Base-by-base conservation (phyloP, 768 basidiomycete genomes). In the Phaeotremella fagi region DNA sequence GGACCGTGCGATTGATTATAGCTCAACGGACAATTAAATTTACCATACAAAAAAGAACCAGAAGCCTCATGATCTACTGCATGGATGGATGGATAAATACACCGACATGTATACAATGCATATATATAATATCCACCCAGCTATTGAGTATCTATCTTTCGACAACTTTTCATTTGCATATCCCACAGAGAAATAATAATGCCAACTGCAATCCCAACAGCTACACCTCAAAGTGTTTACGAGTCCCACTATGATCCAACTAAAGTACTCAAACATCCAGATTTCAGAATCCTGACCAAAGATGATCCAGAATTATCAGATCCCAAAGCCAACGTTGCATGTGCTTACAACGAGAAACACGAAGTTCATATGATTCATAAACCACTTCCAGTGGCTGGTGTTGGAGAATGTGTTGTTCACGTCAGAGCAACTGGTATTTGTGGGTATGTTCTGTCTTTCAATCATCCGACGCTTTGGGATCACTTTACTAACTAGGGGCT, bases 341-440 rank as follows among this genome's bases (percentile, higher is more conserved):
- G 68, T 56, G 66, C 68, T 24, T 75, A 75, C 52, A 72, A 75
- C 45, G 59, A 55, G 20, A 51, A 60, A 24, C 67, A 76, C 45
- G 66, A 75, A 57, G 61, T 76, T 9, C 62, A 76, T 48, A 56
- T 77, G 55, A 60, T 76, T 33, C 46, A 64, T 28, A 76, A 75
- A 57, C 75, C 76, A 5, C 54, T 57, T 33, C 69, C 71, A 14
- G 57, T 47, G 36, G 64, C 71, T 22, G 63, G 71, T 1, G 44
- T 44, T 25, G 68, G 64, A 18, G 69, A 73, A 53, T 68, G 63
- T 25, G 50, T 74, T 22, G 65, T 77, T n/a, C 70, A 74, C 46
- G 71, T 77, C 22, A 55, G 68, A 28, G 74, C 76, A 12, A 76
- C 73, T 3, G 77, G 77, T 22, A 77, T 77, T 37, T 77, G 77